A percentile compares a stretch with the other conserved stretches of the same genome.
Evolutionary conservation across 2,329 filamentous ascomycete species (phyloP).

Genomic region (Hortaea werneckii): DNA sequence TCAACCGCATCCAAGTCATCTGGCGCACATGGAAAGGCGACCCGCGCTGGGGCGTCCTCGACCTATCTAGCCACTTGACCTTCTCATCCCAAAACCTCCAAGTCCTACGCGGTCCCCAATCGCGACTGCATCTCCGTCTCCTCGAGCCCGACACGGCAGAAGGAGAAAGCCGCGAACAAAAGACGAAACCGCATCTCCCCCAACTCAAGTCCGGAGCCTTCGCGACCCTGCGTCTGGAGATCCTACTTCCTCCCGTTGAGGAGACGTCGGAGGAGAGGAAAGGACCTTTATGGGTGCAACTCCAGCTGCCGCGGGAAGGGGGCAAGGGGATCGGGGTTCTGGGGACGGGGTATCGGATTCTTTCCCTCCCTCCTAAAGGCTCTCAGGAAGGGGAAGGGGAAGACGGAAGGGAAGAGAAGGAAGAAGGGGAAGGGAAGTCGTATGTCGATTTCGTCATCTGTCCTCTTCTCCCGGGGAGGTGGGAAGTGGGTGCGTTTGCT

Average conservation of each 20-base stretch:
- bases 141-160: no score
- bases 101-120: not conserved
- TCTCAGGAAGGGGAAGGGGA: no score
- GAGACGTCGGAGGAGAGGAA: no score
- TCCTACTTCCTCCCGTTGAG: not conserved
- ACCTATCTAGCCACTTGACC: not conserved
- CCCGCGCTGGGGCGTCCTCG: slow-evolving; percentile 1
- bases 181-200: no score
- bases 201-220: not conserved
- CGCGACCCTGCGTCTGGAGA: not conserved
- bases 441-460: slow-evolving; percentile 2
- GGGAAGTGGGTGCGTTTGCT: slow-evolving; percentile 1
- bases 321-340: not conserved
- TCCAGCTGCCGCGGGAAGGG: not conserved
- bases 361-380: not conserved
- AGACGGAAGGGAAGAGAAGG: no score
- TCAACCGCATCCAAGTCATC: not conserved
- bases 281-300: not conserved
- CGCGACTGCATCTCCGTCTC: no score
- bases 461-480: not conserved
- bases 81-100: not conserved
- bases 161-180: no score
- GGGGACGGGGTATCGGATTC: not conserved
- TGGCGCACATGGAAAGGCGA: slow-evolving; percentile 4
- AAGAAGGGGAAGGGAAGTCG: not conserved